phyloP scores from a whole-genome alignment of 768 basidiomycete species.

The Mycena haematopus region DNA sequence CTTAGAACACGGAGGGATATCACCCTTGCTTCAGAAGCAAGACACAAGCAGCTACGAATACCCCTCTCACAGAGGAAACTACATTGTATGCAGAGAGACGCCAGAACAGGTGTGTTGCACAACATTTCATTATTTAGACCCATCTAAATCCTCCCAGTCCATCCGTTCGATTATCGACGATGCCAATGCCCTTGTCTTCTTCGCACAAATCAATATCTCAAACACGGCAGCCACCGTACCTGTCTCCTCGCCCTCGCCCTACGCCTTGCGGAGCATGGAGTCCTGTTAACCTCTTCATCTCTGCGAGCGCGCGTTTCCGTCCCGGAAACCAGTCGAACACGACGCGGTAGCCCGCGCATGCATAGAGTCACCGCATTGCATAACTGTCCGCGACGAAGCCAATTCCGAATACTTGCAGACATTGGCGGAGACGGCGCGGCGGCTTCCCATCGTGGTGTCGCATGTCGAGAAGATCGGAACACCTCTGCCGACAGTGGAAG shows the following conservation, averaged over 20 bases:
- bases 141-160: not conserved
- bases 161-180: slow-evolving; percentile 14
- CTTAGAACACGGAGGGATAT: slow-evolving; percentile 14
- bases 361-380: slow-evolving; percentile 3
- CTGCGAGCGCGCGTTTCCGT: slow-evolving; percentile 25
- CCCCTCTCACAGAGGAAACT: not conserved
- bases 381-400: slow-evolving; percentile 9
- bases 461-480: slow-evolving; percentile 13
- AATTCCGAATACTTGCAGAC: slow-evolving; percentile 1
- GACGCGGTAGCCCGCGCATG: slow-evolving; percentile 16
- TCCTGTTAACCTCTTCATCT: slow-evolving; percentile 26
- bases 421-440: slow-evolving; percentile 21
- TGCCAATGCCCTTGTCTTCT: slow-evolving; percentile 17
- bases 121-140: not conserved
- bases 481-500: slow-evolving; percentile 8
- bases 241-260: slow-evolving; percentile 16
- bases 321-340: slow-evolving; percentile 28
- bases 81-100: not conserved
- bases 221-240: slow-evolving; percentile 28
- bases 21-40: slow-evolving; percentile 2
- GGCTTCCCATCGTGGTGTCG: slow-evolving; percentile 23
- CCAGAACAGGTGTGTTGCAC: not conserved
- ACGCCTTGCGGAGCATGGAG: slow-evolving; percentile 15
- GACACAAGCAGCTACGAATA: not conserved
- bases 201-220: slow-evolving; percentile 24